Base-by-base conservation (phyloP, 2,329 filamentous ascomycete genomes). In the Ustulina deusta region DNA sequence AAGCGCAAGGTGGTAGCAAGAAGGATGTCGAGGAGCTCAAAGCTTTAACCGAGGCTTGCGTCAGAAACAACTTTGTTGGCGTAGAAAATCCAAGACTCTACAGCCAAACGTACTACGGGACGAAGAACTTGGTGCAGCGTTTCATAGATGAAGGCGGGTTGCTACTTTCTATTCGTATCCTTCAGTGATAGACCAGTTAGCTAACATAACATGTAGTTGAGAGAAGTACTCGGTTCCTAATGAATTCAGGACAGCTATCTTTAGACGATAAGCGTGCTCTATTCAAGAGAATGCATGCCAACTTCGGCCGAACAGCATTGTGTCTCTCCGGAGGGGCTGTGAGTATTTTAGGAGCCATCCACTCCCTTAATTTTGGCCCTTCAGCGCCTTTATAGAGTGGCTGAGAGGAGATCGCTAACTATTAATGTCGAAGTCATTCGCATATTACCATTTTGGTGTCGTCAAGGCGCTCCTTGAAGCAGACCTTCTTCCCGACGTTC, bases 21-120 rank as follows among this genome's bases (percentile, higher is more conserved):
- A 83, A 86, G 66, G 85, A 90, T 0, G 83, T 93, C 2, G 91
- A 95, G 70, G 93, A 96, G 62, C 84, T 99, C 62, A 91, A 90
- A 69, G 86, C 86, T 0, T 81, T 98, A 66, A 83, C 97, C 22
- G 93, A 97, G 81, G 93, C 93, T 15, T 98, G 94, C 78, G 91
- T 97, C 74, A 99, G 97, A 86, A 97, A 94, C 80, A 98, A 99
- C 77, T 99, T 98, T 80, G 93, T 93, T 20, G 96, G 96, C 0
- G 90, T 97, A 15, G 96, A 99, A 79, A 98, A 97, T 75, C 90
- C 95, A 10, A 88, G 93, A 62, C 82, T 99, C n/a, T 99, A 99
- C 79, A 97, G 93, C 75, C 94, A 98, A 81, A 97, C 95, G 2
- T 99, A 99, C 78, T 97, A 94, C 74, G 96, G 96, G 36, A 98